Percentiles rank a stretch among this genome's conserved stretches.
These are phyloP conservation scores for Cladophialophora exuberans DNA, from an alignment of 2,329 filamentous ascomycete species.

Conservation along the genomic window DNA sequence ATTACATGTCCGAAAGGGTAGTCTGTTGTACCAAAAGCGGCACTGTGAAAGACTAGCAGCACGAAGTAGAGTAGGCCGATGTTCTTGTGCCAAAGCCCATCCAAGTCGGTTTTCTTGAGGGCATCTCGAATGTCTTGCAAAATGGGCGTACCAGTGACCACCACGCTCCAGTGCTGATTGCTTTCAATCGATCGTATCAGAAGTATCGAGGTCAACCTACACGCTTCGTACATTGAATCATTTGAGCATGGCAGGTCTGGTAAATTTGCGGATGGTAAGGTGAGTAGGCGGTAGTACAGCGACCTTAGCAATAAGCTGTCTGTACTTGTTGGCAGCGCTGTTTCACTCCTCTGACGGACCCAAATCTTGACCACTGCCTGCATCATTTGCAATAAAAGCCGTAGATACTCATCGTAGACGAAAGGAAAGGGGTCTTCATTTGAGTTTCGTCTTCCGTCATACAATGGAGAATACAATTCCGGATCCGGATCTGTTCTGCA, in stretches of 20 bases:
- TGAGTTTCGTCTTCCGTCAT: slow-evolving; percentile 15
- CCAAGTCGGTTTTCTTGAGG: slow-evolving; percentile 16
- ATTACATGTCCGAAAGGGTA: slow-evolving; percentile 17
- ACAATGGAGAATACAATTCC: slow-evolving; percentile 20
- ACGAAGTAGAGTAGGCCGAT: slow-evolving; percentile 23
- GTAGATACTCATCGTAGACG: slow-evolving; percentile 6
- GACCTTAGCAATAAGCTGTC: slow-evolving; percentile 3
- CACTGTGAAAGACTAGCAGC: slow-evolving; percentile 20
- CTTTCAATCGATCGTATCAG: slow-evolving; percentile 16
- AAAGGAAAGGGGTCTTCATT: slow-evolving; percentile 18
- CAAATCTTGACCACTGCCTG: slow-evolving; percentile 18
- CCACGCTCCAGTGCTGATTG: slow-evolving; percentile 3
- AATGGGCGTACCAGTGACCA: slow-evolving; percentile 3
- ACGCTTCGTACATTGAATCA: slow-evolving; percentile 22
- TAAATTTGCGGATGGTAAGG: slow-evolving; percentile 12
- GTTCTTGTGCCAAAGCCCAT: slow-evolving; percentile 15
- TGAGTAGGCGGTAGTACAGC: slow-evolving; percentile 9
- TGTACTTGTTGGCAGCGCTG: neutral
- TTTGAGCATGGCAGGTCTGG: slow-evolving; percentile 9
- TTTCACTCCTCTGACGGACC: neutral
- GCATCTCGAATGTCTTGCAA: slow-evolving; percentile 8
- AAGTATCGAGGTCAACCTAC: slow-evolving; percentile 18
- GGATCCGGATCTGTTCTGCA: slow-evolving; percentile 7
- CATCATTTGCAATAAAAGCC: slow-evolving; percentile 19
- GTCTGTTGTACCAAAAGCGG: slow-evolving; percentile 16